A percentile compares a stretch with the other conserved stretches of the same genome.
phyloP scores from a whole-genome alignment of 495 filamentous ascomycete species.

The Penicillium daleae region DNA sequence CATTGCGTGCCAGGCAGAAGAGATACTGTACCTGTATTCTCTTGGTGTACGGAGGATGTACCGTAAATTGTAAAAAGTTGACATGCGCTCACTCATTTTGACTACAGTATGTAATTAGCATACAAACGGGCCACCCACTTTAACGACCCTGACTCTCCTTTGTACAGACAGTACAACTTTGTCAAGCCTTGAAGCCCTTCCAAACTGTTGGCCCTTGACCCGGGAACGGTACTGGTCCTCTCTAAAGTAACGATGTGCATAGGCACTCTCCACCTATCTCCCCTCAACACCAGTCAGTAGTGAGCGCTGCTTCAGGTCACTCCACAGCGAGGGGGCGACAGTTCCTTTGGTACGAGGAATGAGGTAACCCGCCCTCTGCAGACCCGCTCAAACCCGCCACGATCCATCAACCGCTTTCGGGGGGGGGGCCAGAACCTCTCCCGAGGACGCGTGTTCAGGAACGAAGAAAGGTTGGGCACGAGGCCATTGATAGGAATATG shows the following conservation, averaged over 20 bases:
- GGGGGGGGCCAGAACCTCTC: slow-evolving; percentile 36
- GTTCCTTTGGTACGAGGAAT: slow-evolving; percentile 23
- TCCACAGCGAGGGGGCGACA: slow-evolving; percentile 28
- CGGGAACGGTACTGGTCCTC: slow-evolving; percentile 3
- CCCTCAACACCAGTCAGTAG: not conserved
- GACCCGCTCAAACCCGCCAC: slow-evolving; percentile 29
- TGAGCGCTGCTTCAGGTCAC: slow-evolving; percentile 5
- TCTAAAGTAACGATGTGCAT: slow-evolving; percentile 13
- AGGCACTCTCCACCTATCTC: not conserved
- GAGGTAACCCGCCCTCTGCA: slow-evolving; percentile 17
- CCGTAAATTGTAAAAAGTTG: not conserved
- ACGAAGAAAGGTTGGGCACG: not conserved
- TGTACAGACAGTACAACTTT: too few relatives aligned
- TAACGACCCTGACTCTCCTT: not conserved
- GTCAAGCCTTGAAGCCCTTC: not conserved
- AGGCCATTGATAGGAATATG: slow-evolving; percentile 4
- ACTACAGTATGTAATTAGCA: too few relatives aligned
- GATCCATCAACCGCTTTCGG: slow-evolving; percentile 39
- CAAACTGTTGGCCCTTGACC: not conserved
- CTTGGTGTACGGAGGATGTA: not conserved
- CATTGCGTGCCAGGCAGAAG: slow-evolving; percentile 15
- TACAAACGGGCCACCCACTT: not conserved
- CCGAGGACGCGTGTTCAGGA: slow-evolving; percentile 31
- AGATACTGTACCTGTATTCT: slow-evolving; percentile 2
- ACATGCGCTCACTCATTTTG: too few relatives aligned